phyloP scores from a whole-genome alignment of 2,329 filamentous ascomycete species.

The Aureobasidium melanogenum region DNA sequence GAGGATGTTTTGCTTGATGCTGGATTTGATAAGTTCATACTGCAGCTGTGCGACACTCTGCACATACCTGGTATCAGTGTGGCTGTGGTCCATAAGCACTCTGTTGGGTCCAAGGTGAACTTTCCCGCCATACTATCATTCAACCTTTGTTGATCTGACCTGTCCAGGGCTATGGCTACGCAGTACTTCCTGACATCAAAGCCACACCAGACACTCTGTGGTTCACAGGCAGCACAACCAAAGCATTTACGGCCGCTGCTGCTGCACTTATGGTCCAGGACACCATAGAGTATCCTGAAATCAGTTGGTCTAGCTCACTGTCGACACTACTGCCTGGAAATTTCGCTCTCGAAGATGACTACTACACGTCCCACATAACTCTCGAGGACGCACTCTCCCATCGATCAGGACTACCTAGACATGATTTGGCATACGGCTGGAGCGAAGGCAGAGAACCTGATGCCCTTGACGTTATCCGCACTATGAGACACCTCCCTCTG shows the following conservation, averaged over 20 bases:
- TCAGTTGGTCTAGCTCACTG: not conserved
- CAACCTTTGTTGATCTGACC: no score
- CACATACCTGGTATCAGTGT: not conserved
- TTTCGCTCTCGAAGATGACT: conserved; percentile 26
- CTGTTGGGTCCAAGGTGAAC: not conserved
- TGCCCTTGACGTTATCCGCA: conserved; percentile 20
- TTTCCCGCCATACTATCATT: no score
- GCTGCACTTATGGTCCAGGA: conserved; percentile 20
- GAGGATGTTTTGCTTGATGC: not conserved
- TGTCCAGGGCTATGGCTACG: not conserved
- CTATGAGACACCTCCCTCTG: conserved; percentile 35
- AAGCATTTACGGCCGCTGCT: conserved; percentile 20
- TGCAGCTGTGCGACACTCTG: not conserved
- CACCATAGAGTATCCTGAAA: not conserved
- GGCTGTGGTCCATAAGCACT: not conserved
- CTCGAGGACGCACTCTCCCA: conserved; percentile 30
- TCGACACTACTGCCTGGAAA: conserved; percentile 21
- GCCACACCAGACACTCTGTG: conserved; percentile 19
- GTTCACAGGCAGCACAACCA: conserved; percentile 21
- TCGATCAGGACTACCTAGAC: conserved; percentile 27
- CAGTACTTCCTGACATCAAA: not conserved
- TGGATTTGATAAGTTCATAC: not conserved
- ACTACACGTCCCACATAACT: conserved; percentile 22
- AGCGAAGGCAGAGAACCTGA: not conserved
- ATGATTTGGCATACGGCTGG: conserved; percentile 20